Evolutionary conservation across 2,329 filamentous ascomycete species (phyloP).

Genomic region (Fusarium stilboides): DNA sequence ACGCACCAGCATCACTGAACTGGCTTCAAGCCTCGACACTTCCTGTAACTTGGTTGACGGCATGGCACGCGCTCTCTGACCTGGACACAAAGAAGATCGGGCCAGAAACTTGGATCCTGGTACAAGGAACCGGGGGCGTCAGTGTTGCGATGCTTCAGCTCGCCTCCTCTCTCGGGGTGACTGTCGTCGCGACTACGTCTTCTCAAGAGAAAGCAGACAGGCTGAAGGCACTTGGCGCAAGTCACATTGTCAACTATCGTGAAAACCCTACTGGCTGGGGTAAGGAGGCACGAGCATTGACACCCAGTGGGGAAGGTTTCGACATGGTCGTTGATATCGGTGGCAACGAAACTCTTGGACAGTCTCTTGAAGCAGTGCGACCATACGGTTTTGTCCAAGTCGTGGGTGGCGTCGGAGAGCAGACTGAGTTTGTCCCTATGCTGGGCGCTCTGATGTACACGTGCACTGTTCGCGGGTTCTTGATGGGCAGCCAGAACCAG

Average conservation of each 20-base stretch:
- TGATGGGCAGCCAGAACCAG: slow-evolving; percentile 49
- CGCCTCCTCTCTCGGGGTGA: slow-evolving; percentile 66
- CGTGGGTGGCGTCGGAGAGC: slow-evolving; percentile 52
- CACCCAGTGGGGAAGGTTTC: slow-evolving; percentile 65
- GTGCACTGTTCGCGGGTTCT: slow-evolving; percentile 51
- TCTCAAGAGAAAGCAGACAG: slow-evolving; percentile 67
- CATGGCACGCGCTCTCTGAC: slow-evolving; percentile 68
- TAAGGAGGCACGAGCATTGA: slow-evolving; percentile 66
- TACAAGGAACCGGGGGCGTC: slow-evolving; percentile 60
- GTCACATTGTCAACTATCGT: slow-evolving; percentile 74
- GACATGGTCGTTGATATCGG: slow-evolving; percentile 78
- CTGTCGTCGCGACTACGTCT: slow-evolving; percentile 72
- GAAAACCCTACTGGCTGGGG: slow-evolving; percentile 70
- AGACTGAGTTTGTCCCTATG: slow-evolving; percentile 42
- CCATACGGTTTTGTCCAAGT: slow-evolving; percentile 54
- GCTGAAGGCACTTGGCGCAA: slow-evolving; percentile 70
- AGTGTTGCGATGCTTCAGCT: slow-evolving; percentile 57
- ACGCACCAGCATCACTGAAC: slow-evolving; percentile 62
- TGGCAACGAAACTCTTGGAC: slow-evolving; percentile 71
- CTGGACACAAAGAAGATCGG: slow-evolving; percentile 59
- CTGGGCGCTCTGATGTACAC: slow-evolving; percentile 46
- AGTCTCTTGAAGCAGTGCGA: slow-evolving; percentile 67
- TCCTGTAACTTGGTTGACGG: slow-evolving; percentile 65
- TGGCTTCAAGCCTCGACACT: slow-evolving; percentile 60
- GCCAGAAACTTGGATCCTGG: slow-evolving; percentile 53